Conservation (phyloP, 2,329 filamentous ascomycete species). For the Penicillium hordei region DNA sequence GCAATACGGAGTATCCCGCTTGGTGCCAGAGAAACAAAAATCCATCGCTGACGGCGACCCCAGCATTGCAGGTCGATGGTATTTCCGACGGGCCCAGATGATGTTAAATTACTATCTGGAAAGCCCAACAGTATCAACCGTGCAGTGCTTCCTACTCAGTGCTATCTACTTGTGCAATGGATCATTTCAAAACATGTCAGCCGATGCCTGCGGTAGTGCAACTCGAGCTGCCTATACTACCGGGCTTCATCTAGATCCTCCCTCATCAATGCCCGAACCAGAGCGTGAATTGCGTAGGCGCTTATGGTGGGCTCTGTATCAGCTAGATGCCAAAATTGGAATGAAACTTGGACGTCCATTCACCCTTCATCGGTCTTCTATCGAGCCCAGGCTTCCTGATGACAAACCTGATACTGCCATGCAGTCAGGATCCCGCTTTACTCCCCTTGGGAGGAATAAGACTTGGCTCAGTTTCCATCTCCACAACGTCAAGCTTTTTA, state of each 20-base stretch:
- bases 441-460: neutral
- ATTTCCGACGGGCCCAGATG: neutral
- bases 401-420: neutral
- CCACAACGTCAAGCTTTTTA: neutral
- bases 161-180: neutral
- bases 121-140: neutral
- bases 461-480: neutral
- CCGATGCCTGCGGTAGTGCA: neutral
- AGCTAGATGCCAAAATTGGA: neutral
- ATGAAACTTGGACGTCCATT: neutral
- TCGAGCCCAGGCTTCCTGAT: neutral
- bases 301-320: neutral
- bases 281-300: neutral
- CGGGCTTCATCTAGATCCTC: neutral
- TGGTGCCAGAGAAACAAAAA: neutral
- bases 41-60: neutral
- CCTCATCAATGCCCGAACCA: neutral
- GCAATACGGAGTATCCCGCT: neutral
- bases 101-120: neutral
- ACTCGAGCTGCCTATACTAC: neutral
- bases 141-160: neutral
- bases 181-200: neutral
- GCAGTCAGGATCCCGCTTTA: neutral
- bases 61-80: neutral
- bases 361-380: neutral